Evolutionary conservation across 805 yeast genomes (phyloP).

Genomic region (Grigorovia transvaalensis): DNA sequence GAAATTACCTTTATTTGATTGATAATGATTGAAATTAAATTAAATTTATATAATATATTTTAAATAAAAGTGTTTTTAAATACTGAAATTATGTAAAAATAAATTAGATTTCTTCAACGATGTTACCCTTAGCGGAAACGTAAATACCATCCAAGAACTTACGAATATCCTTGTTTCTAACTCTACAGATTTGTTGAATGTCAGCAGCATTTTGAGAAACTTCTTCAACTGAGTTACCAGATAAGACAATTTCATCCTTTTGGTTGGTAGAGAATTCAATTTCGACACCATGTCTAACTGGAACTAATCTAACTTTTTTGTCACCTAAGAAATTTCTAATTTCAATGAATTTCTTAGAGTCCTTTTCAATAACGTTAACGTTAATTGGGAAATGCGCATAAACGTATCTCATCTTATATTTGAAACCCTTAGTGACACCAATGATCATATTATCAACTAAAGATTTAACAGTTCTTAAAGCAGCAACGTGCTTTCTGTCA

Average conservation of each 20-base stretch:
- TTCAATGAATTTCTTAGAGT: constrained; percentile 69
- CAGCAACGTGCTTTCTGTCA: constrained; percentile 99
- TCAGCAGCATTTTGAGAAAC: constrained; percentile 99
- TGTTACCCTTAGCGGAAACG: constrained; percentile 89
- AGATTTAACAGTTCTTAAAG: constrained; percentile 97
- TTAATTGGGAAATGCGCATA: constrained; percentile 99
- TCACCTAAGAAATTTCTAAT: constrained; percentile 99
- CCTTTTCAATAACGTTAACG: constrained; percentile 80
- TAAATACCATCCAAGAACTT: constrained; percentile 99
- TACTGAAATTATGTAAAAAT: neutral
- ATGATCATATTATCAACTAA: constrained; percentile 86
- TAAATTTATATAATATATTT: neutral
- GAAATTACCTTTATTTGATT: too few relatives aligned
- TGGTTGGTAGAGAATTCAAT: constrained; percentile 71
- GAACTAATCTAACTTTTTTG: constrained; percentile 87
- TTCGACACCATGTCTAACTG: constrained; percentile 80
- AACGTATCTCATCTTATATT: constrained; percentile 99
- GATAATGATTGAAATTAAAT: neutral
- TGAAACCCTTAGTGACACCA: constrained; percentile 99
- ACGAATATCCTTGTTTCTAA: constrained; percentile 99
- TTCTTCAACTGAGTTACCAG: constrained; percentile 58
- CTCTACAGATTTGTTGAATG: constrained; percentile 95
- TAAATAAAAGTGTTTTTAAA: neutral
- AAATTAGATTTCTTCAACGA: constrained; percentile 50
- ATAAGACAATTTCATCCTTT: constrained; percentile 89